These are phyloP conservation scores for Quercus robur DNA, from an alignment of 306 rosid genomes.

Conservation along the genomic window DNA sequence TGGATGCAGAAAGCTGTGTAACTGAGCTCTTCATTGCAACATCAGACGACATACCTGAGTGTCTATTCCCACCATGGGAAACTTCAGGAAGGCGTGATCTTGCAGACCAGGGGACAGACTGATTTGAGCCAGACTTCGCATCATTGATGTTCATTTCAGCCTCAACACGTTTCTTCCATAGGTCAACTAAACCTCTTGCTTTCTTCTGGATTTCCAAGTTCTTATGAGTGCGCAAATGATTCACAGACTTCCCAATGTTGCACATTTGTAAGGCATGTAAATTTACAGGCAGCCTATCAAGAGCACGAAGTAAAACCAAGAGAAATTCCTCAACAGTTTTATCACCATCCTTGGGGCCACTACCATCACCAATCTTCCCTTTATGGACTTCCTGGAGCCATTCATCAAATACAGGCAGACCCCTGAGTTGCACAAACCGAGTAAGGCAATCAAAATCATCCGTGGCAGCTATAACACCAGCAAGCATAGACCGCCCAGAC, in stretches of 20 bases:
- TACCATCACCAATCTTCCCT: constrained; percentile 67
- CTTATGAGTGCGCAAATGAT: constrained; percentile 68
- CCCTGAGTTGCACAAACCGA: constrained; percentile 67
- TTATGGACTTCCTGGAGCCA: constrained; percentile 92
- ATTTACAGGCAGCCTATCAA: constrained; percentile 76
- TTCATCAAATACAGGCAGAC: constrained; percentile 79
- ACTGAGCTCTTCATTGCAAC: constrained; percentile 58
- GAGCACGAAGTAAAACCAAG: constrained; percentile 71
- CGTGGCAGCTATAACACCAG: constrained; percentile 71
- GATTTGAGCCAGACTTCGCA: constrained; percentile 60
- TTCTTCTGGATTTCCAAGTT: constrained; percentile 77
- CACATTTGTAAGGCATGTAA: constrained; percentile 70
- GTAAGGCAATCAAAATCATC: constrained; percentile 66
- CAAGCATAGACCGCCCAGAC: constrained; percentile 69
- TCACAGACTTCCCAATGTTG: constrained; percentile 80
- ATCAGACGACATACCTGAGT: constrained; percentile 56
- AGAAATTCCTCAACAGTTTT: constrained; percentile 80
- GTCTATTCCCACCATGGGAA: constrained; percentile 55
- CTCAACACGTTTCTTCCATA: constrained; percentile 90
- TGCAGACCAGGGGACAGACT: constrained; percentile 55
- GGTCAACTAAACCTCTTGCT: constrained; percentile 79
- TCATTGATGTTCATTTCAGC: constrained; percentile 80
- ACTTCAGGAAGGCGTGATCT: constrained; percentile 53
- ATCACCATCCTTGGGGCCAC: constrained; percentile 56
- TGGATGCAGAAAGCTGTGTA: constrained; percentile 49